Percentiles rank a stretch among this genome's conserved stretches.
Conservation (phyloP, 1,139 yeast species). For the Candida sanyaensis region DNA sequence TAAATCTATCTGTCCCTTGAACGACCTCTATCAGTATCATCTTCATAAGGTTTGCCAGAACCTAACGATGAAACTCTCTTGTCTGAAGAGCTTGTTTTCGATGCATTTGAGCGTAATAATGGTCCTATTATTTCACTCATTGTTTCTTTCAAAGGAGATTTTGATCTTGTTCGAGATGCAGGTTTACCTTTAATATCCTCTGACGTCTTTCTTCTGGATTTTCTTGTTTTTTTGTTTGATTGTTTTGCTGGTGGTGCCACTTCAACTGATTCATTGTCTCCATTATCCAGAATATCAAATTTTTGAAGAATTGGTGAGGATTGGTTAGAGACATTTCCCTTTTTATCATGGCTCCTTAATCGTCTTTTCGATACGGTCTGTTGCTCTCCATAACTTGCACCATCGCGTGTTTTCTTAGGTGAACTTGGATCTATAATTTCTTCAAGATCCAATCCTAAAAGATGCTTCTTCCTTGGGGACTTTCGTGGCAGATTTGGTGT, state of each 20-base stretch:
- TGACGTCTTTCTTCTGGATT: background rate
- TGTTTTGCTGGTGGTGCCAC: too few relatives aligned
- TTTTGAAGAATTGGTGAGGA: conserved; percentile 5
- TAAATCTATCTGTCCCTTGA: conserved; percentile 5
- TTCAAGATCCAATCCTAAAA: conserved; percentile 4
- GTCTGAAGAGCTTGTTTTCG: conserved; percentile 15
- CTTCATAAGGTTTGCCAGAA: conserved; percentile 5
- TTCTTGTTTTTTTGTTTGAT: conserved; percentile 3
- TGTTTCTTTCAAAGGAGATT: conserved; percentile 42
- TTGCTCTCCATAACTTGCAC: background rate
- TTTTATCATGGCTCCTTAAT: conserved; percentile 1
- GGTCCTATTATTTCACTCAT: conserved; percentile 29
- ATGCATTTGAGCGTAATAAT: conserved; percentile 18
- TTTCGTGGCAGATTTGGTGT: background rate
- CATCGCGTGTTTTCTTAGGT: background rate
- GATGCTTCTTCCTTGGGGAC: background rate
- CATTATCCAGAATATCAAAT: background rate
- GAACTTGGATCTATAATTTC: background rate
- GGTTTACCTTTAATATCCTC: conserved; percentile 26
- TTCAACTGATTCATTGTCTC: background rate
- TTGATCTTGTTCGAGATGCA: conserved; percentile 42
- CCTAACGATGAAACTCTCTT: conserved; percentile 7
- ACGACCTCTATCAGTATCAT: conserved; percentile 17
- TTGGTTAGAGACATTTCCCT: background rate
- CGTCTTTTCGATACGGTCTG: conserved; percentile 1